Evolutionary conservation across 345 rosid species (phyloP), one percentile per base, ranked within the genome.

Genomic region (Reutealis trisperma): DNA sequence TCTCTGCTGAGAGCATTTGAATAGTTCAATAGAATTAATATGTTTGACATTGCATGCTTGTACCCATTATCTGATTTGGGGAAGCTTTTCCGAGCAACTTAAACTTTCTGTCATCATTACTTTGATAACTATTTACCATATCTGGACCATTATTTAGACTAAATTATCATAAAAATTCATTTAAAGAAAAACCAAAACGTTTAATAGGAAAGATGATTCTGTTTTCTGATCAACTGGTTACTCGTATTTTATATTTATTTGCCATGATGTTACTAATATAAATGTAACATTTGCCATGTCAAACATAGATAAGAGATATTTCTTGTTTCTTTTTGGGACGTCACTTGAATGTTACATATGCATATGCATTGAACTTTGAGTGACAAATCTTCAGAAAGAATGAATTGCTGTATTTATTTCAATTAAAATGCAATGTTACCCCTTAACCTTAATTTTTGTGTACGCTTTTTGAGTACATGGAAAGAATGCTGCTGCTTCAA

Each of bases 401-500:
- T 16, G 30, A 27, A 1, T 71, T 57, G 9, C 19, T 54, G 6
- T 18, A 37, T 10, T 71, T 8, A 32, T 63, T 34, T 30, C 69
- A 62, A 47, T 24, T 1, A 27, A 62, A 37, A n/a, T 24, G 32
- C 8, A 19, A 25, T 41, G 63, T 24, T 57, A 27, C 16, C 78
- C 85, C 83, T 82, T 82, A 76, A 77, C 80, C 75, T 70, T 32
- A 65, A 34, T 18, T 70, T 32, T 49, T 24, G 32, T 55, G 18
- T 77, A 90, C 89, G 30, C 72, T 86, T 6, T 68, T 30, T 25
- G 80, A 67, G 74, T 83, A 81, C 75, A 61, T 85, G 70, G 85
- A 81, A n/a, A 82, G 74, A 60, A 70, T 70, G 81, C 55, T 25
- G 52, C 76, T 81, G 63, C 91, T 90, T 77, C 77, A 70, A 76